Percentiles rank a stretch among this genome's conserved stretches.
phyloP scores from a whole-genome alignment of 2,329 filamentous ascomycete genomes.

The Parascedosporium putredinis region DNA sequence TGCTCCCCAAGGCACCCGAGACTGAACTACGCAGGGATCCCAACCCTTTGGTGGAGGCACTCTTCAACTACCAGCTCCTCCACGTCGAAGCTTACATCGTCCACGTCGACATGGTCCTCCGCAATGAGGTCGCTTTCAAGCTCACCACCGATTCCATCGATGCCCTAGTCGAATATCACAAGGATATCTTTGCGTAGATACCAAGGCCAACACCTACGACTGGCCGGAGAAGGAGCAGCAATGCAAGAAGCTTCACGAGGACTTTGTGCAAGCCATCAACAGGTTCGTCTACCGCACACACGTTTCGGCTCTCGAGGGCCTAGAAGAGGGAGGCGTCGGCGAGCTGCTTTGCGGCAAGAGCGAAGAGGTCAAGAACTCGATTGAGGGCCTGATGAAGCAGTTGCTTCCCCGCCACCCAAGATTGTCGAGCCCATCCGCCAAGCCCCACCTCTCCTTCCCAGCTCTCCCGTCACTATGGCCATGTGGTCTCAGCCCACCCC shows the following conservation, averaged over 20 bases:
- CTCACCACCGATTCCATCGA: slow-evolving; percentile 92
- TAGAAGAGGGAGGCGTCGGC: slow-evolving; percentile 92
- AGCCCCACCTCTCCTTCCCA: slow-evolving; percentile 68
- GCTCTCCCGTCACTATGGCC: slow-evolving; percentile 52
- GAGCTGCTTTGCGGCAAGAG: slow-evolving; percentile 86
- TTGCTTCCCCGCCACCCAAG: slow-evolving; percentile 79
- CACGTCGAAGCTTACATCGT: slow-evolving; percentile 97
- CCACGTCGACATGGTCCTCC: slow-evolving; percentile 96
- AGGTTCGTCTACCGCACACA: slow-evolving; percentile 90
- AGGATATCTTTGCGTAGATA: slow-evolving; percentile 88
- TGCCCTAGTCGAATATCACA: slow-evolving; percentile 86
- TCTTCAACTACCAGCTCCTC: slow-evolving; percentile 88
- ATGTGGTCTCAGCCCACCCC: slow-evolving; percentile 42
- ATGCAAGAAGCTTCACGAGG: slow-evolving; percentile 93
- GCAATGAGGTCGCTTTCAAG: slow-evolving; percentile 97
- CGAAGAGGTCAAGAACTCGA: slow-evolving; percentile 82
- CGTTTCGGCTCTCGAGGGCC: slow-evolving; percentile 79
- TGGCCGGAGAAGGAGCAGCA: slow-evolving; percentile 97
- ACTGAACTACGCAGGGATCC: slow-evolving; percentile 71
- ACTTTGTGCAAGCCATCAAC: slow-evolving; percentile 94
- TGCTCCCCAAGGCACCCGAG: slow-evolving; percentile 84
- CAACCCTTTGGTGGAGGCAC: slow-evolving; percentile 72
- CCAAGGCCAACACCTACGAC: slow-evolving; percentile 78
- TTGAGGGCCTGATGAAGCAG: slow-evolving; percentile 78
- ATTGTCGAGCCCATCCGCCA: slow-evolving; percentile 84